Conservation (phyloP, 2,329 filamentous ascomycete species). For the Colletotrichum noveboracense region DNA sequence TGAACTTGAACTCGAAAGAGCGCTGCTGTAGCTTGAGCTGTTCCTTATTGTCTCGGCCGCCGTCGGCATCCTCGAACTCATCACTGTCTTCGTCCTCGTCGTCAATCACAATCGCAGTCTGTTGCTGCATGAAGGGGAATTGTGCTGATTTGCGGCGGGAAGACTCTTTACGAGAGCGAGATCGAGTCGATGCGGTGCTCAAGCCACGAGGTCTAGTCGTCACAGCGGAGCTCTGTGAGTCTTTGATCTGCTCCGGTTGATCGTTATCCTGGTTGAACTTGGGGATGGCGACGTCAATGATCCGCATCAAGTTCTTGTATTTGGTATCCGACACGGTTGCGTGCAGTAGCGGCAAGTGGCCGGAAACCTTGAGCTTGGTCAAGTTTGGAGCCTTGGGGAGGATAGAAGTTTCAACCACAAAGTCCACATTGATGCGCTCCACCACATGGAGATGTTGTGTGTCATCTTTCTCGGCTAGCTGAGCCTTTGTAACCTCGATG, state of each 20-base stretch:
- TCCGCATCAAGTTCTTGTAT: constrained; percentile 95
- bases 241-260: constrained; percentile 15
- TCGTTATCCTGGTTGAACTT: constrained; percentile 64
- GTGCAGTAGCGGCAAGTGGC: constrained; percentile 89
- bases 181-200: constrained; percentile 51
- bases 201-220: constrained; percentile 46
- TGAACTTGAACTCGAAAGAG: constrained; percentile 96
- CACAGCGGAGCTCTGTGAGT: constrained; percentile 28
- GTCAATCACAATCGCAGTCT: constrained; percentile 80
- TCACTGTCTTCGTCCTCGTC: constrained; percentile 73
- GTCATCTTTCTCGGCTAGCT: constrained; percentile 73
- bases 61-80: constrained; percentile 69
- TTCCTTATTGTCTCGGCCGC: constrained; percentile 55
- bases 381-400: constrained; percentile 94
- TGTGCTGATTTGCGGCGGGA: constrained; percentile 70
- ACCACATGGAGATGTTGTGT: constrained; percentile 84
- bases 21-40: constrained; percentile 81
- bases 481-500: constrained; percentile 85
- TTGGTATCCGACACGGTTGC: constrained; percentile 92
- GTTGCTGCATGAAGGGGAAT: constrained; percentile 74
- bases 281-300: constrained; percentile 94
- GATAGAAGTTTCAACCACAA: constrained; percentile 94
- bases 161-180: constrained; percentile 49
- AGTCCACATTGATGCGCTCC: constrained; percentile 96
- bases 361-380: constrained; percentile 89